These are phyloP conservation scores for Leccinum subgranulosum DNA, from an alignment of 768 basidiomycete species.

Conservation along the genomic window DNA sequence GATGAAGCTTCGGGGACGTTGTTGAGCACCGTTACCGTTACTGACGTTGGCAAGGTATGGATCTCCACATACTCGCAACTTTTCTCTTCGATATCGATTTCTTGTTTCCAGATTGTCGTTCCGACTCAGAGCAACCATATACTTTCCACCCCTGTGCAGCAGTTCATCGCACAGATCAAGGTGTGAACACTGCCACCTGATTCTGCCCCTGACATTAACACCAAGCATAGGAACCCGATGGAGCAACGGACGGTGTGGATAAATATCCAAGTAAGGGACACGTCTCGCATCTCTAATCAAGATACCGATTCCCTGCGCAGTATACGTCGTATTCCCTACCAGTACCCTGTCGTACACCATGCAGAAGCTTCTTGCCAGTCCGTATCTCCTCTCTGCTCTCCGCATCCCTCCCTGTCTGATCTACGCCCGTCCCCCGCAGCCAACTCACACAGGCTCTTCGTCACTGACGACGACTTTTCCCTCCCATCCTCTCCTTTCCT, in stretches of 20 bases:
- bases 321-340: slow-evolving; percentile 69
- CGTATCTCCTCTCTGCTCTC: slow-evolving; percentile 24
- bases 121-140: slow-evolving; percentile 81
- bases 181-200: slow-evolving; percentile 31
- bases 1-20: slow-evolving; percentile 62
- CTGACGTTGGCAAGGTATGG: slow-evolving; percentile 72
- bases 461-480: slow-evolving; percentile 56
- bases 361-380: slow-evolving; percentile 81
- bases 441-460: slow-evolving; percentile 76
- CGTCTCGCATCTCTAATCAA: not conserved
- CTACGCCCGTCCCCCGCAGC: slow-evolving; percentile 40
- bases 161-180: slow-evolving; percentile 73
- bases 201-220: slow-evolving; percentile 1
- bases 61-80: too few relatives aligned
- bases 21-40: slow-evolving; percentile 77
- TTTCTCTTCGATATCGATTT: not conserved
- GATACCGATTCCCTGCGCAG: slow-evolving; percentile 32
- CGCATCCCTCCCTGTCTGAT: slow-evolving; percentile 3
- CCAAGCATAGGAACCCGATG: slow-evolving; percentile 54
- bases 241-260: slow-evolving; percentile 76
- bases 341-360: slow-evolving; percentile 68
- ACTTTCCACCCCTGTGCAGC: slow-evolving; percentile 60
- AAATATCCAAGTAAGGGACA: slow-evolving; percentile 62
- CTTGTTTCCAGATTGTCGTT: slow-evolving; percentile 58
- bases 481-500: slow-evolving; percentile 48